Evolutionary conservation across 2,329 filamentous ascomycete genomes (phyloP).

Genomic region (Neoarthrinium moseri): DNA sequence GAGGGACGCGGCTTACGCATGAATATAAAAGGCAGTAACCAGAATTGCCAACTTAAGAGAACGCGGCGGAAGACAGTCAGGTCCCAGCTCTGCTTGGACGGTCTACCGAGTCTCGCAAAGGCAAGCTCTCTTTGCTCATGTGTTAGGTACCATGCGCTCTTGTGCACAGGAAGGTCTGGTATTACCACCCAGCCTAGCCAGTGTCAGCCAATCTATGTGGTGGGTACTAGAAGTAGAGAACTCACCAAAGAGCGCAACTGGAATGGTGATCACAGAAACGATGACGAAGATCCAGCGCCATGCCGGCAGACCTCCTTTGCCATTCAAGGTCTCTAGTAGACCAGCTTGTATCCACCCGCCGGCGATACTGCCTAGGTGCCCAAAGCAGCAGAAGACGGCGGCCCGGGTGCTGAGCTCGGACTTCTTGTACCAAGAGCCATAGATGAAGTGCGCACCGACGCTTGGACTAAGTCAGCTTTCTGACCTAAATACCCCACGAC

Average conservation of each 20-base stretch:
- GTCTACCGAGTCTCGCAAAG: conserved; percentile 31
- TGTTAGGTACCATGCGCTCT: conserved; percentile 37
- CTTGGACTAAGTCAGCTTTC: conserved; percentile 14
- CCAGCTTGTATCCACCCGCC: conserved; percentile 47
- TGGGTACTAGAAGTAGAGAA: neutral
- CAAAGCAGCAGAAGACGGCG: conserved; percentile 42
- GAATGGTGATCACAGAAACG: conserved; percentile 55
- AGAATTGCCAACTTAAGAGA: conserved; percentile 43
- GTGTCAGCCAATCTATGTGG: neutral
- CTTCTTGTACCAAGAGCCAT: conserved; percentile 42
- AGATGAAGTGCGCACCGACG: conserved; percentile 42
- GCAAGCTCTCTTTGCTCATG: conserved; percentile 34
- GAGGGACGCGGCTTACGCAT: conserved; percentile 32
- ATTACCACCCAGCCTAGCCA: conserved; percentile 41
- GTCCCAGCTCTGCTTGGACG: conserved; percentile 15
- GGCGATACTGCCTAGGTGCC: conserved; percentile 41
- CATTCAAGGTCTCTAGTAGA: conserved; percentile 39
- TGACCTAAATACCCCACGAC: conserved; percentile 26
- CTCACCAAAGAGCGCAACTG: conserved; percentile 45
- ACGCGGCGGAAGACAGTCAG: conserved; percentile 9
- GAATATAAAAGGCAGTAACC: conserved; percentile 41
- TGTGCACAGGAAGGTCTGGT: conserved; percentile 39
- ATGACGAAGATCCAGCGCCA: conserved; percentile 53
- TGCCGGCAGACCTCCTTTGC: conserved; percentile 19
- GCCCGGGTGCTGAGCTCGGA: conserved; percentile 39